Conservation (phyloP, 768 basidiomycete species). For the Xerocomellus dryophilus region DNA sequence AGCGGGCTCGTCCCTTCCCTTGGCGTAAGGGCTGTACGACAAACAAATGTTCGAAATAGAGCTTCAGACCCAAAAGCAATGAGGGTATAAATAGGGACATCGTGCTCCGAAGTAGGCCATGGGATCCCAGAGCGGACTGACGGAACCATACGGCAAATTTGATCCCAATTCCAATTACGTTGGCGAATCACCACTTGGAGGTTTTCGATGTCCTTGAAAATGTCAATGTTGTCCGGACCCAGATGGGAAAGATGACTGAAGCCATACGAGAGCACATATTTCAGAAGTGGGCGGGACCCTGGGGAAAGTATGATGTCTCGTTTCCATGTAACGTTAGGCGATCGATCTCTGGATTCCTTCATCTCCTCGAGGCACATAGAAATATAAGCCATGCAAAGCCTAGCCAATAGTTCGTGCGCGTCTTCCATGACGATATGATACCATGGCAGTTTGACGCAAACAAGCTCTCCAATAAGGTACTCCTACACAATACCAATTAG, state of each 20-base stretch:
- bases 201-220: background rate
- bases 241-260: constrained; percentile 1
- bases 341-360: background rate
- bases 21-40: background rate
- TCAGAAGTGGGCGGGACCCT: background rate
- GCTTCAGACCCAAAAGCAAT: background rate
- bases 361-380: constrained; percentile 3
- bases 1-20: constrained; percentile 1
- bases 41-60: background rate
- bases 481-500: background rate
- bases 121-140: background rate
- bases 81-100: constrained; percentile 1
- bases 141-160: background rate
- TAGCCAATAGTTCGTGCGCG: constrained; percentile 1
- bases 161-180: background rate
- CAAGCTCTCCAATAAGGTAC: constrained; percentile 3
- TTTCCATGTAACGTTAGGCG: background rate
- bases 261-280: constrained; percentile 3
- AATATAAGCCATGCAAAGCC: constrained; percentile 8
- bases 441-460: background rate
- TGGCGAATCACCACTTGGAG: background rate
- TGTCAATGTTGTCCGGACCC: background rate
- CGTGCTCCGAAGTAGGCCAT: constrained; percentile 3
- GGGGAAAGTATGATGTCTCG: background rate
- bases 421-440: constrained; percentile 4